A percentile compares a stretch with the other conserved stretches of the same genome.
These are phyloP conservation scores for Lichtheimia ramosa DNA, from an alignment of 371 early-diverging fungal species.

Conservation along the genomic window DNA sequence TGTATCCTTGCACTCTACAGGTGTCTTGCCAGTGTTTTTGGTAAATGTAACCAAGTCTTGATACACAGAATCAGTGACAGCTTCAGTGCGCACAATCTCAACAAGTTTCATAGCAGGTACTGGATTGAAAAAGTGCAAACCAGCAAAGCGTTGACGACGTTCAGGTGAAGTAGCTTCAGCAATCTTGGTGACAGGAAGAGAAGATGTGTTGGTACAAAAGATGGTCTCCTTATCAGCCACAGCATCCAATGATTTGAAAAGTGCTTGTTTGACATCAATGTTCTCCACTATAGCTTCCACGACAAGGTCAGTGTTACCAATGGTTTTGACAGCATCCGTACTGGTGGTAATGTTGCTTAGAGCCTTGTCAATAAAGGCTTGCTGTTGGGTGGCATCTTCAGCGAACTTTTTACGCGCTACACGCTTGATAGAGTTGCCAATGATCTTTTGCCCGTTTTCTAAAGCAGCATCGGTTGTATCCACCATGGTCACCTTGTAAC, in stretches of 20 bases:
- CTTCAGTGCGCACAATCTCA: constrained; percentile 82
- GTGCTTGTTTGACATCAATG: constrained; percentile 77
- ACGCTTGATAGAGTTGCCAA: constrained; percentile 75
- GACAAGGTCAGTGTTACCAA: constrained; percentile 67
- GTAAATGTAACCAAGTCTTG: constrained; percentile 65
- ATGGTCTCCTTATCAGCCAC: constrained; percentile 75
- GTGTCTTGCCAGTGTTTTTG: constrained; percentile 78
- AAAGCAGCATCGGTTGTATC: constrained; percentile 76
- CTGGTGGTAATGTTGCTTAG: constrained; percentile 63
- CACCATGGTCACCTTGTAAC: constrained; percentile 85
- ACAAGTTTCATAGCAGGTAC: constrained; percentile 98
- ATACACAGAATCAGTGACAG: constrained; percentile 63
- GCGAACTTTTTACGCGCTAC: constrained; percentile 89
- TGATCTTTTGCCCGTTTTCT: constrained; percentile 79
- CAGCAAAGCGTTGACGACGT: constrained; percentile 71
- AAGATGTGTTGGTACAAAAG: constrained; percentile 92
- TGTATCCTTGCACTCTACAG: constrained; percentile 95
- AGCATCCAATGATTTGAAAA: constrained; percentile 74
- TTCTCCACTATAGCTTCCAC: constrained; percentile 97
- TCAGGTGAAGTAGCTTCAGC: constrained; percentile 62
- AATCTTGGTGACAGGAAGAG: constrained; percentile 83
- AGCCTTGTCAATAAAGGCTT: constrained; percentile 64
- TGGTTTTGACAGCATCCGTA: constrained; percentile 62
- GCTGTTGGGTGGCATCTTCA: constrained; percentile 64
- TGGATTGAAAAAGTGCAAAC: constrained; percentile 96